These are phyloP conservation scores for Wickerhamiella sergipiensis DNA, from an alignment of 805 yeast species.

Conservation along the genomic window DNA sequence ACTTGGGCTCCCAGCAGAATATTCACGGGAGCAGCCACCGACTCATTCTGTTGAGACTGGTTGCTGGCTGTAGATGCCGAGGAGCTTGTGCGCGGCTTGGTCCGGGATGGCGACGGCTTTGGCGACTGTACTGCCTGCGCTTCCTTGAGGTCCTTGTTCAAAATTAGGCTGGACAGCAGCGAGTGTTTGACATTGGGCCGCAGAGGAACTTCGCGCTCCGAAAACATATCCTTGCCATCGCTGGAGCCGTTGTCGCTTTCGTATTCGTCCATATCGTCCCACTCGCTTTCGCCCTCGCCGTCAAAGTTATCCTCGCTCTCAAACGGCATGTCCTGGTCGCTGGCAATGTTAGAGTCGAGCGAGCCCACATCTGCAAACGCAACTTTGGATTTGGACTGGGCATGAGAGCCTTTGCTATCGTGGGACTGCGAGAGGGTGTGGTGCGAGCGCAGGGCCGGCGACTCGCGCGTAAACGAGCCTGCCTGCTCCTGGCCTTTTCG, in stretches of 20 bases:
- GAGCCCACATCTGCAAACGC: constrained; percentile 8
- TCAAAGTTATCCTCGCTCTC: constrained; percentile 23
- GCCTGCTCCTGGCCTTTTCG: constrained; percentile 7
- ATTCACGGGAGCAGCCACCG: constrained; percentile 10
- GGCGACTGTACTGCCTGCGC: background rate
- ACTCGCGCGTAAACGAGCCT: background rate
- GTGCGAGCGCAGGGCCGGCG: background rate
- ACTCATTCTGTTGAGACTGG: background rate
- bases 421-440: background rate
- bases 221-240: constrained; percentile 22
- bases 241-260: constrained; percentile 22
- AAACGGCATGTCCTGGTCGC: constrained; percentile 14
- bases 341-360: constrained; percentile 6
- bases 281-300: constrained; percentile 8
- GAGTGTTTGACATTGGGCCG: constrained; percentile 25
- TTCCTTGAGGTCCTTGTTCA: constrained; percentile 18
- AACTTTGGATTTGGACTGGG: background rate
- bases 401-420: background rate
- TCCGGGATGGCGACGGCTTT: background rate
- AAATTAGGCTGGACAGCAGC: constrained; percentile 26
- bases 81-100: background rate
- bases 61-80: background rate
- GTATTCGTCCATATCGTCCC: constrained; percentile 15
- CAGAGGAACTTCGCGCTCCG: constrained; percentile 19
- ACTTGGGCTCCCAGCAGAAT: constrained; percentile 11